A percentile compares a stretch with the other conserved stretches of the same genome.
Conservation (phyloP, 768 basidiomycete genomes). For the Rhizopogon rudus region DNA sequence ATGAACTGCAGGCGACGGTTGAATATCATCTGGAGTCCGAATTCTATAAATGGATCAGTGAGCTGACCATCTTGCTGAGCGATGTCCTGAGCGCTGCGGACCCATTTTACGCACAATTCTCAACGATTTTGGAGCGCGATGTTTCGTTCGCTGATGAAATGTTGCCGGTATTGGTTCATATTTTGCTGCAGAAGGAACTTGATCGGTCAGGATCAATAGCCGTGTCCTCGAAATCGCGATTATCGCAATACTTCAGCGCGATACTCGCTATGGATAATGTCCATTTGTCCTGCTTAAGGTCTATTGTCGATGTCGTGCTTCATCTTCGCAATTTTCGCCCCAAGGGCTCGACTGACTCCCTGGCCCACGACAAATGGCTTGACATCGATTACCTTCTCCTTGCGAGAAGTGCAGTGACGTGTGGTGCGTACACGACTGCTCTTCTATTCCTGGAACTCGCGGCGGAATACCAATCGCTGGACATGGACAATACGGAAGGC, state of each 20-base stretch:
- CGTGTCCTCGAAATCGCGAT: slow-evolving; percentile 11
- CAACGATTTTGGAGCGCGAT: slow-evolving; percentile 50
- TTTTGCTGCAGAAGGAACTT: slow-evolving; percentile 40
- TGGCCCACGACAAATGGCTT: slow-evolving; percentile 80
- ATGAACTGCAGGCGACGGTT: slow-evolving; percentile 25
- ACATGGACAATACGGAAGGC: slow-evolving; percentile 22
- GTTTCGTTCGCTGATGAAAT: slow-evolving; percentile 57
- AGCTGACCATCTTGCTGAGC: slow-evolving; percentile 51
- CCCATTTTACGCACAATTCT: slow-evolving; percentile 66
- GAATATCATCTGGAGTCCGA: slow-evolving; percentile 37
- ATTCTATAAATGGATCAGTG: slow-evolving; percentile 61
- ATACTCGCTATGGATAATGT: slow-evolving; percentile 20
- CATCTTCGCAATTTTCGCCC: slow-evolving; percentile 71
- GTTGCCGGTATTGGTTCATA: slow-evolving; percentile 74
- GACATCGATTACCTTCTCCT: slow-evolving; percentile 69
- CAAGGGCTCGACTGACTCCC: slow-evolving; percentile 28
- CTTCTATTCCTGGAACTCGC: slow-evolving; percentile 86
- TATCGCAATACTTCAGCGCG: slow-evolving; percentile 20
- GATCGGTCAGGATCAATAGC: slow-evolving; percentile 3
- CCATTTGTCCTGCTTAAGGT: slow-evolving; percentile 42
- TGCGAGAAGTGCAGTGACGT: slow-evolving; percentile 65
- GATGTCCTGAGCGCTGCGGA: slow-evolving; percentile 51
- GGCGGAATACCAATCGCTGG: slow-evolving; percentile 38
- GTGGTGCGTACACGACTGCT: slow-evolving; percentile 85
- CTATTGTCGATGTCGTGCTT: slow-evolving; percentile 71